Base-by-base conservation (phyloP, 495 filamentous ascomycete species). In the Cryomyces minteri region DNA sequence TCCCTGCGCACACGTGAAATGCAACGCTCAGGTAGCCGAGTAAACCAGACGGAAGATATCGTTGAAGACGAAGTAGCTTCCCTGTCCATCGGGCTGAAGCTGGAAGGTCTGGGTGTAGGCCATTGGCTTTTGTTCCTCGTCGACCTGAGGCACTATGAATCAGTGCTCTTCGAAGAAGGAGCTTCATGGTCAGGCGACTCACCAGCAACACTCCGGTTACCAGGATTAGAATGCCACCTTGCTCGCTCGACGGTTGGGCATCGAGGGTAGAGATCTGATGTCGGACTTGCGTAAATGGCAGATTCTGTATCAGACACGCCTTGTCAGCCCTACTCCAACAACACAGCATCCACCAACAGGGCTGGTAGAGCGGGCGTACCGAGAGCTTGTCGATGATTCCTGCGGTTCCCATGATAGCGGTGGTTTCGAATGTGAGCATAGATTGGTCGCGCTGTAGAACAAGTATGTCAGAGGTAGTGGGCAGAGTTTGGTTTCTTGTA, bases 371-470 rank as follows among this genome's bases (percentile, higher is more conserved):
- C 34, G 9, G 9, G 1, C 73, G 50, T 64, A 95, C 88, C 38
- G 52, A 54, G 45, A 94, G 69, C 71, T 95, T 94, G 57, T 82
- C 73, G 34, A 77, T 58, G 56, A 98, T 95, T 1, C 45, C 51
- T 1, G 25, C 48, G 4, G 64, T 59, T 48, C 88, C 88, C 50
- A 70, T 65, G 32, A 71, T 48, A 10, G 76, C 68, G 31, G 53
- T 43, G 32, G 65, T 73, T 72, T 98, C 83, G 58, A 94, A 96
- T 29, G 88, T 96, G 69, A 96, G 69, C 81, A 92, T 92, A 38
- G 90, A 96, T 39, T 79, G 58, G 1, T 79, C 73, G 48, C 85
- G 77, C 88, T 96, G 44, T 31, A 18, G 34, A 28, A 10, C 30
- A 32, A 10, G 39, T 10, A 39, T 18, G 45, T 39, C 34, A 12